Base-by-base conservation (phyloP, 1,284 basidiomycete species). In the Mycena citricolor region DNA sequence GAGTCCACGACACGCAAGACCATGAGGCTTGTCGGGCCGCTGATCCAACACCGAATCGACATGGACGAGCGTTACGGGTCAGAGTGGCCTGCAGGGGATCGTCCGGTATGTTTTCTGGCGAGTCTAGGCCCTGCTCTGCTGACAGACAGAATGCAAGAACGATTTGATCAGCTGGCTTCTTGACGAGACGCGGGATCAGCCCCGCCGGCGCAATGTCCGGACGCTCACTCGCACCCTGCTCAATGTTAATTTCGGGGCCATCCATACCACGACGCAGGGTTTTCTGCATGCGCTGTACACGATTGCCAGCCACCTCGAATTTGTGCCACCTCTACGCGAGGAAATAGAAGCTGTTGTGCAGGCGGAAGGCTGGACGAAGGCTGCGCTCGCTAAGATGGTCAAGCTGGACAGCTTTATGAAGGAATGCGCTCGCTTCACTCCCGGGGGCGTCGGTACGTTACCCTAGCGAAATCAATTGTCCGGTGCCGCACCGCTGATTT, bases 361-460 rank as follows among this genome's bases (percentile, higher is more conserved):
- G 13, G 31, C 35, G 11, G 31, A 23, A 4, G 32, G 13, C 4
- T 74, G 70, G 70, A 60, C 64, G n/a, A 66, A 63, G 43, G 59
- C 58, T 31, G 60, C 64, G 4, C 57, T 73, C 35, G 50, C 12
- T 53, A 52, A 55, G 42, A 71, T 60, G 49, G 49, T 51, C 17
- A 67, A 63, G 44, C 56, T 69, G 39, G 70, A 73, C 44, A 70
- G 69, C 44, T 72, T 72, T 50, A 42, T 71, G 41, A 70, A 64
- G 43, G 69, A 73, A 49, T 62, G 61, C 8, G 60, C 64, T 47
- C 61, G 69, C 29, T 20, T 71, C 11, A 66, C 58, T 7, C 58
- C 59, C 14, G 37, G 63, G 49, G 64, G 47, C 4, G 60, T 60
- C 28, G 32, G 67, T 67, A 37, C 4, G 61, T 52, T n/a, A 17